A percentile compares a stretch with the other conserved stretches of the same genome.
phyloP scores from a whole-genome alignment of 164 flowering plant genomes.

The Umbellularia californica region DNA sequence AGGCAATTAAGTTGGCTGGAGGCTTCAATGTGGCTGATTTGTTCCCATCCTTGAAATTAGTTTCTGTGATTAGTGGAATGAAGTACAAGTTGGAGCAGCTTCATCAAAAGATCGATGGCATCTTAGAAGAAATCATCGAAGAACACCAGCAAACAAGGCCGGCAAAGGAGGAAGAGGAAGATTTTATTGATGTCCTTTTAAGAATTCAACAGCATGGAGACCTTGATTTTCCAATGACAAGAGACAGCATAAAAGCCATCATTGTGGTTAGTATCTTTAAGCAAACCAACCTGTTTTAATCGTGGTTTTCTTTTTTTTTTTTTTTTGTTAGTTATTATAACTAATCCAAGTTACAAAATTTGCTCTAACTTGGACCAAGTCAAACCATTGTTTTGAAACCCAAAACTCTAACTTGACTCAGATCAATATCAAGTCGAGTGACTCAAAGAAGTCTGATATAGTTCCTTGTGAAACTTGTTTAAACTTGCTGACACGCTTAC shows the following conservation, averaged over 20 bases:
- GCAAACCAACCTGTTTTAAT: no score
- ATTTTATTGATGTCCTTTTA: constrained; percentile 14
- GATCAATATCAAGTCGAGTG: not conserved
- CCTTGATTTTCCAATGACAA: constrained; percentile 1
- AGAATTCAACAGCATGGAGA: not conserved
- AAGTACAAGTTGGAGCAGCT: constrained; percentile 13
- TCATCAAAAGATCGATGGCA: constrained; percentile 18
- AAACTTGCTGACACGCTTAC: no score
- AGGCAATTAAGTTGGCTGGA: constrained; percentile 2
- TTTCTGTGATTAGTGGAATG: constrained; percentile 18
- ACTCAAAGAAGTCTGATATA: not conserved
- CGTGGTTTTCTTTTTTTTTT: no score
- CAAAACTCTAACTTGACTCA: not conserved
- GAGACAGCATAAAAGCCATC: constrained; percentile 7
- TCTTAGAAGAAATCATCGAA: constrained; percentile 20
- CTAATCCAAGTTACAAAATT: no score
- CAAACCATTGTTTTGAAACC: no score
- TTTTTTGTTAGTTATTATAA: no score
- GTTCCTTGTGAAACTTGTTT: not conserved
- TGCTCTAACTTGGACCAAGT: no score
- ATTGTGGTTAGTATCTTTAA: constrained; percentile 5
- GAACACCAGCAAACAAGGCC: constrained; percentile 13
- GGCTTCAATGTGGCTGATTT: constrained; percentile 25
- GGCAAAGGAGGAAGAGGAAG: not conserved
- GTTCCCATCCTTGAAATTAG: constrained; percentile 24